Conservation (phyloP, 2,329 filamentous ascomycete genomes). For the Cytospora leucostoma region DNA sequence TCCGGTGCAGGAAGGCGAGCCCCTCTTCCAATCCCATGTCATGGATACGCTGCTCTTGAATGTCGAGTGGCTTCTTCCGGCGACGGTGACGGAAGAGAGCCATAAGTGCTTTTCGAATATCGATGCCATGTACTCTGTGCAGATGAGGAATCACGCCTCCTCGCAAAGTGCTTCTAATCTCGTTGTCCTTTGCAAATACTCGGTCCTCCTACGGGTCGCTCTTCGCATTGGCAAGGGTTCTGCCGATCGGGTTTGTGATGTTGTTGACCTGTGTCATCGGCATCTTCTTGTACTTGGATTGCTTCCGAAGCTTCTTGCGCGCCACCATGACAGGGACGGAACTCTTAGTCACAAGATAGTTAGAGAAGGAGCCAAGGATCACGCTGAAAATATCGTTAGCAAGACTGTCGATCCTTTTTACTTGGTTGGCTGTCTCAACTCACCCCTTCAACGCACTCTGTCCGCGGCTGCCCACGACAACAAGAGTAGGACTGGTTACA, state of each 20-base stretch:
- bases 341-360: slow-evolving; percentile 95
- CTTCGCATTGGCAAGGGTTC: slow-evolving; percentile 70
- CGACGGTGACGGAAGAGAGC: not conserved
- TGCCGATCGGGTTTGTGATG: slow-evolving; percentile 67
- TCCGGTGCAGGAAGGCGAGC: not conserved
- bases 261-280: slow-evolving; percentile 79
- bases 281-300: slow-evolving; percentile 75
- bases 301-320: slow-evolving; percentile 83
- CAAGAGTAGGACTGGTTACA: slow-evolving; percentile 83
- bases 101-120: not conserved
- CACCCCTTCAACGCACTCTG: slow-evolving; percentile 92
- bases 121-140: not conserved
- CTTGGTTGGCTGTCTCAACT: slow-evolving; percentile 38
- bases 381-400: slow-evolving; percentile 62
- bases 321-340: slow-evolving; percentile 98
- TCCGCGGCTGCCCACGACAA: slow-evolving; percentile 89
- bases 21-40: not conserved
- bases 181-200: not conserved
- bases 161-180: not conserved
- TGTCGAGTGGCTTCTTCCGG: not conserved
- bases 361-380: slow-evolving; percentile 92
- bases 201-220: slow-evolving; percentile 53
- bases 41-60: not conserved
- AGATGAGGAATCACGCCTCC: not conserved
- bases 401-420: not conserved